Base-by-base conservation (phyloP, 768 basidiomycete genomes). In the Obba rivulosa region DNA sequence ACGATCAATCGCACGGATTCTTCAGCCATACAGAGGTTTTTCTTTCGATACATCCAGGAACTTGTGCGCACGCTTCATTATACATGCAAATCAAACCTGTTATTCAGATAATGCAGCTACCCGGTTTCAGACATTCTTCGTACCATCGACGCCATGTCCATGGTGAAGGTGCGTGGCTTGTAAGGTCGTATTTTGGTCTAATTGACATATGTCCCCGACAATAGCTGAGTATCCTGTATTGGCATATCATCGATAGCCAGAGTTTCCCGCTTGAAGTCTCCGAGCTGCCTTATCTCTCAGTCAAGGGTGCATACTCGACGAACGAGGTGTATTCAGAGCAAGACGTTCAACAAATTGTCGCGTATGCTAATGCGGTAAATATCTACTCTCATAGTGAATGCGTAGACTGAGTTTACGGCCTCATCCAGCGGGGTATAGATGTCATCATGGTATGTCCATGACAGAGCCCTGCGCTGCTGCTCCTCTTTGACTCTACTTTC, bases 231-330 rank as follows among this genome's bases (percentile, higher is more conserved):
- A 79, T 78, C 1, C 77, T 92, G 56, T 87, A 92, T 54, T 92
- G 89, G 90, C 91, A 92, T 59, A 72, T 89, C 48, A 80, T 81
- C 31, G 91, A 93, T 65, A 80, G 81, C 46, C 87, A 92, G 57
- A 82, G 80, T 31, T 93, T 87, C 70, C 89, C 91, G 1, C 71
- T 92, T 14, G 70, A 76, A 34, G 67, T 92, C 17, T 69, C 78
- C 3, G 74, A 73, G 9, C 83, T 77, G 59, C 74, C 82, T 0
- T 77, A 79, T 46, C 69, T 92, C 1, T 71, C 85, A 9, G 51
- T 53, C 16, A 72, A 76, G 2, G 90, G 85, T 2, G 86, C 90
- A 10, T 93, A 93, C 66, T 79, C 79, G 3, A 10, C 74, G 0
- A 48, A 53, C 0, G 64, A 76, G 24, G 68, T 77, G 0, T 93